Evolutionary conservation across 2,329 filamentous ascomycete genomes (phyloP).

Genomic region (Exophiala alcalophila): DNA sequence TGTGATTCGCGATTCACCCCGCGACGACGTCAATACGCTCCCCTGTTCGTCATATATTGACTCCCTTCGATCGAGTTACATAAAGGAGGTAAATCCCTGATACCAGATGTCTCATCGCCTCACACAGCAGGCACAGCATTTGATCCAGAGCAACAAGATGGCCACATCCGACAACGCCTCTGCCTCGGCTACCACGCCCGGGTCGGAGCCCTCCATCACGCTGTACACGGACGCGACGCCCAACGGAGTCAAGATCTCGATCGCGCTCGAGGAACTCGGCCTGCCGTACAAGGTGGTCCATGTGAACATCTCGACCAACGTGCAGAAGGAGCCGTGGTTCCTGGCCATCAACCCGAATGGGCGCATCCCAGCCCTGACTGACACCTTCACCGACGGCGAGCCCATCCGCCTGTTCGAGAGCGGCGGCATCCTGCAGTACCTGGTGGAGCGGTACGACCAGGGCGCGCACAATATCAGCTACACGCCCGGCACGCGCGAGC

Average conservation of each 20-base stretch:
- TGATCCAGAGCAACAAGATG: no score
- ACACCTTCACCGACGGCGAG: constrained; percentile 47
- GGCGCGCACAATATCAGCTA: constrained; percentile 82
- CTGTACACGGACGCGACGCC: constrained; percentile 81
- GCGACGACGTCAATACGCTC: no score
- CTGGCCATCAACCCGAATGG: constrained; percentile 90
- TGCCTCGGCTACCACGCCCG: no score
- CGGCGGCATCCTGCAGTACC: constrained; percentile 79
- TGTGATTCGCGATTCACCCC: no score
- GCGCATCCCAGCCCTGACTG: constrained; percentile 82
- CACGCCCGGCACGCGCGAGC: constrained; percentile 67
- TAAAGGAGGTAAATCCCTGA: no score
- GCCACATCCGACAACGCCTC: no score
- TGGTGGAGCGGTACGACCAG: constrained; percentile 75
- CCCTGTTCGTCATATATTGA: no score
- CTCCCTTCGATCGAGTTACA: no score
- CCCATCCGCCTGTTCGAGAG: constrained; percentile 77
- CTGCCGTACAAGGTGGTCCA: constrained; percentile 38
- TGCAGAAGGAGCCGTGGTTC: constrained; percentile 86
- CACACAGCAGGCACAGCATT: no score
- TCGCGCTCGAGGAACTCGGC: constrained; percentile 79
- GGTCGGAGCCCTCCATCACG: constrained; percentile 59
- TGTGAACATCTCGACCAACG: constrained; percentile 58
- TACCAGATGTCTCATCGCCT: no score
- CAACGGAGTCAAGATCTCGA: constrained; percentile 87